Evolutionary conservation across 768 basidiomycete genomes (phyloP).

Genomic region (Trametes punicea): DNA sequence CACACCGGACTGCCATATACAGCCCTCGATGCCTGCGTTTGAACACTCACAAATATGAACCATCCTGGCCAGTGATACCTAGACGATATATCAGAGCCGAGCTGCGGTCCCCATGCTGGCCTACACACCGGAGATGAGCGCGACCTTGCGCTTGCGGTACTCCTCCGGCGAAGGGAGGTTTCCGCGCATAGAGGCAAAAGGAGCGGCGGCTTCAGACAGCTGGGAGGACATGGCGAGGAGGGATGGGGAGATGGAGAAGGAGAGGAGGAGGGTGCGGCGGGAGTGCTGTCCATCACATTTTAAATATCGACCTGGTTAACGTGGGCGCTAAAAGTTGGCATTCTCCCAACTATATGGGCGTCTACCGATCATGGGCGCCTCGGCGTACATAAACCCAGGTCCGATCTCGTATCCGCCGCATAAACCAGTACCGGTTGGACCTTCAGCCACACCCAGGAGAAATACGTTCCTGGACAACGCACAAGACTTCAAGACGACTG

Average conservation of each 20-base stretch:
- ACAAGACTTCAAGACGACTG: too few species aligned
- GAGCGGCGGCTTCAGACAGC: slow-evolving; percentile 25
- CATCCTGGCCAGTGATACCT: slow-evolving; percentile 97
- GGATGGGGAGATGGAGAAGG: background rate
- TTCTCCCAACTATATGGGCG: background rate
- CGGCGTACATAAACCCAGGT: too few species aligned
- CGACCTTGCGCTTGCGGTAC: slow-evolving; percentile 88
- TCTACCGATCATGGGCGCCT: background rate
- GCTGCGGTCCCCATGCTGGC: slow-evolving; percentile 9
- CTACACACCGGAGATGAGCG: slow-evolving; percentile 76
- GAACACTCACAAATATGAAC: slow-evolving; percentile 80
- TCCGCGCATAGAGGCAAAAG: slow-evolving; percentile 38
- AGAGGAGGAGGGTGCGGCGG: background rate
- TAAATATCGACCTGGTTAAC: background rate
- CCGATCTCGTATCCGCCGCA: too few species aligned
- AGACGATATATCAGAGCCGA: slow-evolving; percentile 10
- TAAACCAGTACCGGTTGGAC: too few species aligned
- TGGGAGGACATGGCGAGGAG: slow-evolving; percentile 37
- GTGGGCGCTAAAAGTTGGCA: background rate
- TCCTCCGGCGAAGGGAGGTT: slow-evolving; percentile 72
- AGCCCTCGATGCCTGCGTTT: background rate
- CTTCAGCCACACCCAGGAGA: too few species aligned
- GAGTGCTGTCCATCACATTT: slow-evolving; percentile 9
- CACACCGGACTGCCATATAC: background rate
- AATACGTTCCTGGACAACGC: too few species aligned